Conservation (phyloP, 2,329 filamentous ascomycete species). For the Xylaria hypoxylon region DNA sequence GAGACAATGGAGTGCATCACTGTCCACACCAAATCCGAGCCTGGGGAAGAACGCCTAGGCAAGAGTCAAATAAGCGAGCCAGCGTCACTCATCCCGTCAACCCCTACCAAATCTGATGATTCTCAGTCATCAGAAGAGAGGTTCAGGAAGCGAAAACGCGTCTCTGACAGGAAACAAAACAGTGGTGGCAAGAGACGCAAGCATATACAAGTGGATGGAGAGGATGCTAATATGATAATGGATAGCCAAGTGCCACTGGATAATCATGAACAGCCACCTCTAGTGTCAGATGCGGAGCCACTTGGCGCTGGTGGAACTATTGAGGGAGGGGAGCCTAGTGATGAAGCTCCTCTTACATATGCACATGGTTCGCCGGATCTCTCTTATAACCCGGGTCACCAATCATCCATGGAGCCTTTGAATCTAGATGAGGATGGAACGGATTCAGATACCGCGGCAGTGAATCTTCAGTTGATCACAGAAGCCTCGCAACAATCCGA, state of each 20-base stretch:
- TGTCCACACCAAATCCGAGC: slow-evolving; percentile 35
- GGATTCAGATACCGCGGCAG: slow-evolving; percentile 48
- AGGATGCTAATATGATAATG: slow-evolving; percentile 38
- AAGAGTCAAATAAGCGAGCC: slow-evolving; percentile 28
- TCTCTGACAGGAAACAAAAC: slow-evolving; percentile 39
- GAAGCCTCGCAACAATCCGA: slow-evolving; percentile 51
- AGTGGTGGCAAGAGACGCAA: slow-evolving; percentile 46
- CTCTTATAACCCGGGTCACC: slow-evolving; percentile 33
- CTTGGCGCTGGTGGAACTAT: slow-evolving; percentile 17
- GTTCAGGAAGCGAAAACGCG: slow-evolving; percentile 48
- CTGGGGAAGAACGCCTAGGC: not conserved
- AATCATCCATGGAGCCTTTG: slow-evolving; percentile 28
- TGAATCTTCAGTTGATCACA: slow-evolving; percentile 49
- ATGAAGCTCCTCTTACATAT: not conserved
- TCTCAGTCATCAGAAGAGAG: slow-evolving; percentile 43
- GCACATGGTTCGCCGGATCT: slow-evolving; percentile 33
- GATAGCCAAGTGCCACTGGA: slow-evolving; percentile 39
- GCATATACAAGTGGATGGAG: slow-evolving; percentile 34
- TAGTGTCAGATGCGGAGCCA: not conserved
- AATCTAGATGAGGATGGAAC: slow-evolving; percentile 38
- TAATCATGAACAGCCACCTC: slow-evolving; percentile 20
- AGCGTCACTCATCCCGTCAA: slow-evolving; percentile 33
- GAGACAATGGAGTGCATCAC: slow-evolving; percentile 44
- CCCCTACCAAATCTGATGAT: slow-evolving; percentile 32
- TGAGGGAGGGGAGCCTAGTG: slow-evolving; percentile 1